A percentile compares a stretch with the other conserved stretches of the same genome.
Conservation (phyloP, 2,329 filamentous ascomycete genomes). For the Colletotrichum neosansevieriae region DNA sequence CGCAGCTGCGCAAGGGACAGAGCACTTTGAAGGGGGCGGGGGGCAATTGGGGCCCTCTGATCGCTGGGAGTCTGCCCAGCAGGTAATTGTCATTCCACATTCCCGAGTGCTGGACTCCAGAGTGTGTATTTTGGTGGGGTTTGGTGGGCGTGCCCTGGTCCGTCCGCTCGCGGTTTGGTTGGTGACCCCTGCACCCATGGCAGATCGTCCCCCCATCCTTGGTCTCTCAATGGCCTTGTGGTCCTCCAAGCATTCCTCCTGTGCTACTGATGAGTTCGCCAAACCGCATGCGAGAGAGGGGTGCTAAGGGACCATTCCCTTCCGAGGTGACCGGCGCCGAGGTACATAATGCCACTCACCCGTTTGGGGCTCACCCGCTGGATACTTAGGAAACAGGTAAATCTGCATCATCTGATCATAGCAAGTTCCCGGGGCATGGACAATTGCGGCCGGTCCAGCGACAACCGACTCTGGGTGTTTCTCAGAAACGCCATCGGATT, state of each 20-base stretch:
- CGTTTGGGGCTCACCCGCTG: neutral
- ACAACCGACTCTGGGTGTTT: neutral
- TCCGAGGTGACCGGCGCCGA: slow-evolving; percentile 16
- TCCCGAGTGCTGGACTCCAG: slow-evolving; percentile 29
- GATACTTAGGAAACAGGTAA: slow-evolving; percentile 25
- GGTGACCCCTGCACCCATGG: slow-evolving; percentile 18
- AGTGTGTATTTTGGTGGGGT: slow-evolving; percentile 38
- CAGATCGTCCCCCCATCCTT: slow-evolving; percentile 21
- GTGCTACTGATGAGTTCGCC: neutral
- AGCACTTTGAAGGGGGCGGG: slow-evolving; percentile 8
- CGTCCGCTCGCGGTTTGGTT: slow-evolving; percentile 23
- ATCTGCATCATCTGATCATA: slow-evolving; percentile 34
- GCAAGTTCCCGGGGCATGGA: slow-evolving; percentile 5
- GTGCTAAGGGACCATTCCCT: slow-evolving; percentile 4
- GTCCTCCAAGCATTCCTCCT: neutral
- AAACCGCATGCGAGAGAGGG: slow-evolving; percentile 17
- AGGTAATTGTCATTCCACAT: slow-evolving; percentile 23
- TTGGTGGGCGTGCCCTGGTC: slow-evolving; percentile 13
- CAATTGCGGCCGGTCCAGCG: slow-evolving; percentile 7
- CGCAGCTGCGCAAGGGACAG: slow-evolving; percentile 23
- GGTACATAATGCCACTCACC: slow-evolving; percentile 17
- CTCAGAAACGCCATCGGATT: slow-evolving; percentile 1
- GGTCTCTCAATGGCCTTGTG: slow-evolving; percentile 4
- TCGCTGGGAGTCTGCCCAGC: slow-evolving; percentile 6
- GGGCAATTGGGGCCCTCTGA: neutral